Evolutionary conservation across 2,329 filamentous ascomycete species (phyloP).

Genomic region (Dothistroma septosporum): DNA sequence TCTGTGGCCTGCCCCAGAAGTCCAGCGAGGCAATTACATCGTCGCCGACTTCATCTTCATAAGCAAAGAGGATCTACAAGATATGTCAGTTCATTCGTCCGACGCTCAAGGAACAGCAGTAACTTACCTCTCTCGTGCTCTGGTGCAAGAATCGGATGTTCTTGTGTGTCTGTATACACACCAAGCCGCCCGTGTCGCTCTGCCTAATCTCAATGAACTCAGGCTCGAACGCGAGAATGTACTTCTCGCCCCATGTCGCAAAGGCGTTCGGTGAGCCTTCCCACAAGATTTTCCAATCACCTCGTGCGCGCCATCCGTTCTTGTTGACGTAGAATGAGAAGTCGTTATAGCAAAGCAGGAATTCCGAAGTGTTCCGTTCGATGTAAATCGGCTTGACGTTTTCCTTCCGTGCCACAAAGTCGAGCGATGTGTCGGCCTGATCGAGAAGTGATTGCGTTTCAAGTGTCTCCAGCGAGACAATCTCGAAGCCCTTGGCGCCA

Average conservation of each 20-base stretch:
- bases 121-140: constrained; percentile 85
- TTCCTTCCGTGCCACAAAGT: constrained; percentile 92
- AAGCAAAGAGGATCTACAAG: constrained; percentile 85
- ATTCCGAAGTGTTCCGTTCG: constrained; percentile 93
- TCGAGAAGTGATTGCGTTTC: constrained; percentile 96
- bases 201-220: constrained; percentile 97
- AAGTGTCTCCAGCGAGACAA: constrained; percentile 93
- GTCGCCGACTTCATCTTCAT: constrained; percentile 90
- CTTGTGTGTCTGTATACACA: constrained; percentile 93
- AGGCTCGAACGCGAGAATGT: constrained; percentile 93
- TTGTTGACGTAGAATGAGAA: constrained; percentile 99
- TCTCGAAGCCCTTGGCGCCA: constrained; percentile 92
- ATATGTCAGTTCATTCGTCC: constrained; percentile 2
- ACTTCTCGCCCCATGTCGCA: constrained; percentile 83
- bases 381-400: constrained; percentile 88
- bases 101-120: neutral
- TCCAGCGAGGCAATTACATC: constrained; percentile 93
- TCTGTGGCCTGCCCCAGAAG: constrained; percentile 66
- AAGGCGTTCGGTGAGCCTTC: constrained; percentile 90
- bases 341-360: constrained; percentile 95
- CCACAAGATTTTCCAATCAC: constrained; percentile 97
- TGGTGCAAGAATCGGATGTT: constrained; percentile 95
- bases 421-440: constrained; percentile 93
- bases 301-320: constrained; percentile 92
- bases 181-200: constrained; percentile 83